A percentile compares a stretch with the other conserved stretches of the same genome.
Evolutionary conservation across 2,329 filamentous ascomycete species (phyloP).

Genomic region (Claviceps pazoutovae): DNA sequence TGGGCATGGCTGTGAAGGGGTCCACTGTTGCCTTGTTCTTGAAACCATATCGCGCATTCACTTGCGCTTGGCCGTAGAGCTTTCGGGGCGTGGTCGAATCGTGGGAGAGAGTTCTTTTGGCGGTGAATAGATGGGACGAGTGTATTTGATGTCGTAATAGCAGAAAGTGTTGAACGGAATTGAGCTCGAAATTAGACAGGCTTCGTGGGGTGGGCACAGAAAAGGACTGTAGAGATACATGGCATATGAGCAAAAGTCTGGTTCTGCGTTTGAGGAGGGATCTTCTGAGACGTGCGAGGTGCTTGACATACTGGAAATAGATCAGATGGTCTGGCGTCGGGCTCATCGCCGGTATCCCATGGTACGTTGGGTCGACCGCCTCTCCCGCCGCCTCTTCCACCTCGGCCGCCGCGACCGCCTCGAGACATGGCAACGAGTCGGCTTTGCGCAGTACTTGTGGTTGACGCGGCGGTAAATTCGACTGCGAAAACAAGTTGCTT

Average conservation of each 20-base stretch:
- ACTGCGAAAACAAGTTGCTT: background rate
- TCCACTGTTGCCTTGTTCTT: constrained; percentile 42
- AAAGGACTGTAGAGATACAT: constrained; percentile 27
- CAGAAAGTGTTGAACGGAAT: constrained; percentile 36
- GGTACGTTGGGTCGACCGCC: constrained; percentile 34
- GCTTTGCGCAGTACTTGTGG: background rate
- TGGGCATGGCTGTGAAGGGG: constrained; percentile 44
- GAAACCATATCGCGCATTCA: constrained; percentile 41
- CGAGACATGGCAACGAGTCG: constrained; percentile 29
- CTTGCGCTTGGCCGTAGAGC: constrained; percentile 43
- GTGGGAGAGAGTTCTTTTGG: constrained; percentile 29
- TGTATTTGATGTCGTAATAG: constrained; percentile 44
- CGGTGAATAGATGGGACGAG: constrained; percentile 41
- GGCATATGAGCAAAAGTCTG: background rate
- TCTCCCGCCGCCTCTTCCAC: constrained; percentile 32
- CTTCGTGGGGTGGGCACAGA: constrained; percentile 30
- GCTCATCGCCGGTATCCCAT: constrained; percentile 40
- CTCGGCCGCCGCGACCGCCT: constrained; percentile 38
- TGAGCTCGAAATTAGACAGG: constrained; percentile 30
- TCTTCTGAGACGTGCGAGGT: background rate
- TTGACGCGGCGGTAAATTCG: background rate
- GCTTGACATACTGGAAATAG: constrained; percentile 37
- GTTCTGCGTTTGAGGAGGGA: background rate
- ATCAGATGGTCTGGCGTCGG: constrained; percentile 43
- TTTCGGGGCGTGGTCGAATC: constrained; percentile 27